Evolutionary conservation across 768 basidiomycete genomes (phyloP).

Genomic region (Botryobasidium botryosum): DNA sequence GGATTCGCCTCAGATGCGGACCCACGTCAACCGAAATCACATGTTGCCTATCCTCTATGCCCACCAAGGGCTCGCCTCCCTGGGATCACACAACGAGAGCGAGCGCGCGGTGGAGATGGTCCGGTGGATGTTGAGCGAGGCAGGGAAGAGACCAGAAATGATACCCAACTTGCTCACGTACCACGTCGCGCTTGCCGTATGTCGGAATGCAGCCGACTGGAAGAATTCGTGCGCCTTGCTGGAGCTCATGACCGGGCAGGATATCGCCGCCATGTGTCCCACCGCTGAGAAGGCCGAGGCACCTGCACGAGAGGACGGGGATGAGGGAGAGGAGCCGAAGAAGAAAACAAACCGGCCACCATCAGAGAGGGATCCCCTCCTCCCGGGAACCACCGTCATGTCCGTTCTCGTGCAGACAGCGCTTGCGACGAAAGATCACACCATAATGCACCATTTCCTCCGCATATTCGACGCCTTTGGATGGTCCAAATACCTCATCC

Average conservation of each 20-base stretch:
- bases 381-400: slow-evolving; percentile 36
- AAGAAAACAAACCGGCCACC: slow-evolving; percentile 16
- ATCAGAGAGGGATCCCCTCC: slow-evolving; percentile 19
- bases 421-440: slow-evolving; percentile 30
- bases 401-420: slow-evolving; percentile 43
- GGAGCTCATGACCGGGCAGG: slow-evolving; percentile 56
- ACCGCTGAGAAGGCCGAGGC: slow-evolving; percentile 21
- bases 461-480: slow-evolving; percentile 39
- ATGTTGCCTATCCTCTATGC: slow-evolving; percentile 18
- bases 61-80: slow-evolving; percentile 25
- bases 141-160: slow-evolving; percentile 27
- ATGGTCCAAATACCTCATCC: too few species aligned
- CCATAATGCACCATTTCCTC: slow-evolving; percentile 40
- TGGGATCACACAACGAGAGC: slow-evolving; percentile 12
- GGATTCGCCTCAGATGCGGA: slow-evolving; percentile 1
- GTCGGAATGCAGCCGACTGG: slow-evolving; percentile 53
- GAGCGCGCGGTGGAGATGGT: slow-evolving; percentile 38
- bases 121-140: slow-evolving; percentile 51
- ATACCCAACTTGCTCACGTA: slow-evolving; percentile 35
- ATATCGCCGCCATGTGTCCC: slow-evolving; percentile 17
- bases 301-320: too few species aligned
- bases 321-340: too few species aligned
- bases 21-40: not conserved
- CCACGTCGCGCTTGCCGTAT: slow-evolving; percentile 43
- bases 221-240: slow-evolving; percentile 36